A percentile compares a stretch with the other conserved stretches of the same genome.
Conservation (phyloP, 192 early-diverging fungal species). For the Diversispora epigaea region DNA sequence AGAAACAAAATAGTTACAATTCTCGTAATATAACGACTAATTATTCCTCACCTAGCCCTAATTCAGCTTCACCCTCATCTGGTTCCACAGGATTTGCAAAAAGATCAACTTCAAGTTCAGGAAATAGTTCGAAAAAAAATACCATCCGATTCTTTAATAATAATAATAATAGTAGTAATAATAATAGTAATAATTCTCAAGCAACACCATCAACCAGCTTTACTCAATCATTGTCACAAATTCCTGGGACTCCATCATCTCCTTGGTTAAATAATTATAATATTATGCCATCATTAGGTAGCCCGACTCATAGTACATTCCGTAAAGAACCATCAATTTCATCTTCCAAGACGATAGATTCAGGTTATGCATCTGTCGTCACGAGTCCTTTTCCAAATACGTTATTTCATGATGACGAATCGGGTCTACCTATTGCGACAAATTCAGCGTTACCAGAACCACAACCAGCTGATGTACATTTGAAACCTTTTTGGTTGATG, state of each 20-base stretch:
- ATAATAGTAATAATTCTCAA: background rate
- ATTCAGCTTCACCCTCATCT: background rate
- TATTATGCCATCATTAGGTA: conserved; percentile 9
- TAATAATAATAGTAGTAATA: background rate
- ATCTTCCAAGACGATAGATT: conserved; percentile 8
- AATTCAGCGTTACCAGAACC: conserved; percentile 25
- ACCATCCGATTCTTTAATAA: conserved; percentile 10
- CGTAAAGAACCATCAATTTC: conserved; percentile 4
- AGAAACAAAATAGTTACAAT: conserved; percentile 10
- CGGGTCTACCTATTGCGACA: background rate
- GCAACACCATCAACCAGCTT: background rate
- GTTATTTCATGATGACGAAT: background rate
- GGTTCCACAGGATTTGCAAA: background rate
- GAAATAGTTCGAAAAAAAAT: conserved; percentile 4
- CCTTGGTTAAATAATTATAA: conserved; percentile 20
- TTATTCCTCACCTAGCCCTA: background rate
- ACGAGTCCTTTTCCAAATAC: conserved; percentile 6
- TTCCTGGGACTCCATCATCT: conserved; percentile 23
- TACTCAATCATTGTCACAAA: background rate
- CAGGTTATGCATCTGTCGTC: conserved; percentile 3
- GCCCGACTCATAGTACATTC: conserved; percentile 1
- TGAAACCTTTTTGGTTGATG: conserved; percentile 48
- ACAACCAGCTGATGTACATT: conserved; percentile 37
- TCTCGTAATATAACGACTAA: conserved; percentile 8
- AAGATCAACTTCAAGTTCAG: conserved; percentile 31